phyloP scores from a whole-genome alignment of 768 basidiomycete species.

The Mycena capillaripes region DNA sequence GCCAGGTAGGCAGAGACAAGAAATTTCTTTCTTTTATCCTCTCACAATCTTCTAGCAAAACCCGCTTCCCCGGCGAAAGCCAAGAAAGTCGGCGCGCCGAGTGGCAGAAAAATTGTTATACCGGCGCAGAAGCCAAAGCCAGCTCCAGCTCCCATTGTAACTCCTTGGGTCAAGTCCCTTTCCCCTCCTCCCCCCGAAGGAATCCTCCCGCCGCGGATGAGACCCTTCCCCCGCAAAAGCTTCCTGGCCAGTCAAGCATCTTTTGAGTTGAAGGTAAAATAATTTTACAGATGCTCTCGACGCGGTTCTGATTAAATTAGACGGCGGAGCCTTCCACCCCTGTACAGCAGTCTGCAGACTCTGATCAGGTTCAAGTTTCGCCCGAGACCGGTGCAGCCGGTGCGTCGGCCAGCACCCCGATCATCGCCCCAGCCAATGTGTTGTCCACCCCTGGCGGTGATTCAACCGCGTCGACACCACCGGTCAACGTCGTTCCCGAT shows the following conservation, averaged over 20 bases:
- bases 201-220: conserved; percentile 34
- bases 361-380: not conserved
- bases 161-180: conserved; percentile 16
- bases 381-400: not conserved
- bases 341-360: not conserved
- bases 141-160: not conserved
- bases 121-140: conserved; percentile 31
- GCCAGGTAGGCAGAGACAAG: not conserved
- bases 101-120: conserved; percentile 26
- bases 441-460: not conserved
- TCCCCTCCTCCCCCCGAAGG: conserved; percentile 37
- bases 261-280: conserved; percentile 25
- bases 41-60: conserved; percentile 13
- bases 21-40: not conserved
- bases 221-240: conserved; percentile 29
- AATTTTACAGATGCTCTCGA: not conserved
- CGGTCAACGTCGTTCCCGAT: not conserved
- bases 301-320: conserved; percentile 10
- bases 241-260: conserved; percentile 13
- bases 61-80: conserved; percentile 28
- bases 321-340: not conserved
- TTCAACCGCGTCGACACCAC: conserved; percentile 15
- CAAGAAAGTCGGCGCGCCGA: conserved; percentile 16
- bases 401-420: not conserved
- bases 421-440: too few relatives aligned